Base-by-base conservation (phyloP, 352 stramenopile species). In the Globisporangium polare region DNA sequence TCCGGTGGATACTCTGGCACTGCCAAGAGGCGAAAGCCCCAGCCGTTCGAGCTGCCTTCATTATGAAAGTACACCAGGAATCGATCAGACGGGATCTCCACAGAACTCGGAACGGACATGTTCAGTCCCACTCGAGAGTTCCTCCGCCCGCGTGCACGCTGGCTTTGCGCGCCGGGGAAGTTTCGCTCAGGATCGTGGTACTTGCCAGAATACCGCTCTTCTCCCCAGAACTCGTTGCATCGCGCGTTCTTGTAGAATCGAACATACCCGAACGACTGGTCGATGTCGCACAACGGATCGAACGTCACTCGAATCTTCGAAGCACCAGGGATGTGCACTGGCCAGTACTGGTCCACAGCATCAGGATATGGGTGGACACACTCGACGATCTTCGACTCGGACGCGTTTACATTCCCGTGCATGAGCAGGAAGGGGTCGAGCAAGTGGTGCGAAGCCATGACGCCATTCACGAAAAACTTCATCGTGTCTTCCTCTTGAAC, bases 21-120 rank as follows among this genome's bases (percentile, higher is more conserved):
- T 9, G 77, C 81, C 3, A 87, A 47, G 10, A 91, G 64, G 3
- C 84, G 76, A 59, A 91, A 90, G 27, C 83, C 84, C 84, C 84
- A 94, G 7, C 71, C 69, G n/a, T 68, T 74, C 2, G 80, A 76
- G 5, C 65, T 69, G 5, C 69, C 72, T 57, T 79, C 75, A 24
- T 85, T 84, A 41, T 84, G 82, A 41, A 92, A 88, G 55, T 91
- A 89, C 12, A 93, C 76, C 42, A 92, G 63, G 67, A 90, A 90
- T 3, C 72, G 71, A 65, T 92, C 86, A 5, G 71, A 75, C 4
- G 74, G 72, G 33, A 94, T 87, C 33, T 92, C 82, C 15, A 91
- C 59, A n/a, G 72, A 67, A 43, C 69, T 65, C 27, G 66, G 46
- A 8, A 51, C 62, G 10, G 47, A 7, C 2, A 24, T 10, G 18